Percentiles rank a stretch among this genome's conserved stretches.
These are phyloP conservation scores for Globisporangium megalacanthum DNA, from an alignment of 352 stramenopile genomes.

Conservation along the genomic window DNA sequence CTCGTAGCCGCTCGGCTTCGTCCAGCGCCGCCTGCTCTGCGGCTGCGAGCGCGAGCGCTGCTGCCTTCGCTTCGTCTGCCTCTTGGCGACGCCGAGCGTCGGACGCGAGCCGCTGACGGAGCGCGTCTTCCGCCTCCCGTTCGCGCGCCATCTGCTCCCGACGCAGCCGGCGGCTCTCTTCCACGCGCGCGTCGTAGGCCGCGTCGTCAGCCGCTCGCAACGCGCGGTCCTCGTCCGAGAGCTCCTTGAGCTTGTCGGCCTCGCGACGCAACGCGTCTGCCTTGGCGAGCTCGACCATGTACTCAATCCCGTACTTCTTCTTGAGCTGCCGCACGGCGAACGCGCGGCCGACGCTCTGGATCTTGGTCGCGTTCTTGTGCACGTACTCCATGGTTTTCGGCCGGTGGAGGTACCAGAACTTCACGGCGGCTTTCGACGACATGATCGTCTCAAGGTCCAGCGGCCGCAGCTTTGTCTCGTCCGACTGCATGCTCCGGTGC, in stretches of 20 bases:
- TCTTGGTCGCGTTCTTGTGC: slow-evolving; percentile 86
- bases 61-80: slow-evolving; percentile 11
- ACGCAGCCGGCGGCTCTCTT: slow-evolving; percentile 72
- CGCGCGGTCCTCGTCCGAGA: slow-evolving; percentile 53
- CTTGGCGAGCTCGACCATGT: slow-evolving; percentile 69
- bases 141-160: slow-evolving; percentile 74
- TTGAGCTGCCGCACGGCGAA: slow-evolving; percentile 73
- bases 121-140: slow-evolving; percentile 40
- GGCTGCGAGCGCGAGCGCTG: slow-evolving; percentile 6
- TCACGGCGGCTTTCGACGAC: slow-evolving; percentile 81
- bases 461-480: slow-evolving; percentile 70
- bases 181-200: slow-evolving; percentile 73
- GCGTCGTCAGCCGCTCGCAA: slow-evolving; percentile 39
- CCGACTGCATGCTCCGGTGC: slow-evolving; percentile 74
- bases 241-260: slow-evolving; percentile 53
- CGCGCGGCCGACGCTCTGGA: slow-evolving; percentile 71
- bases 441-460: slow-evolving; percentile 86
- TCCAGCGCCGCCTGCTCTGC: slow-evolving; percentile 7
- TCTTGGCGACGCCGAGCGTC: slow-evolving; percentile 18
- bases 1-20: slow-evolving; percentile 9
- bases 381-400: slow-evolving; percentile 89
- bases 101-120: slow-evolving; percentile 45
- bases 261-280: slow-evolving; percentile 61
- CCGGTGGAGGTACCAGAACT: slow-evolving; percentile 87
- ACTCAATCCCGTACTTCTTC: slow-evolving; percentile 74